phyloP scores from a whole-genome alignment of 371 early-diverging fungal genomes.

The Capniomyces stellatus region DNA sequence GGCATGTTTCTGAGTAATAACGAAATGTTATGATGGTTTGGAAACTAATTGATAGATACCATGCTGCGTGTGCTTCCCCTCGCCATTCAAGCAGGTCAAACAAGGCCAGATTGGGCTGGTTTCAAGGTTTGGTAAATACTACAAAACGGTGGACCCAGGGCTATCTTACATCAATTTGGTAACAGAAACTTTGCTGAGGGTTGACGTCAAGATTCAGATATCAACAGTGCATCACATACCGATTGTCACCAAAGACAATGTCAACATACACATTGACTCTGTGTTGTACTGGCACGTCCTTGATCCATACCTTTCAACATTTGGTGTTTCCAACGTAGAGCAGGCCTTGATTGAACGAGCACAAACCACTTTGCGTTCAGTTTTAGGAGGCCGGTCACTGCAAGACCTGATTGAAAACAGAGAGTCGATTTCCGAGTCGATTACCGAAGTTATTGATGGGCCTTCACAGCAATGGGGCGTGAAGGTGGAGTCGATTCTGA shows the following conservation, averaged over 20 bases:
- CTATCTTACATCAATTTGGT: slow-evolving; percentile 55
- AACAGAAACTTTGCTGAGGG: slow-evolving; percentile 41
- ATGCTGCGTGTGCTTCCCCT: slow-evolving; percentile 47
- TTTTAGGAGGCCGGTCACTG: slow-evolving; percentile 39
- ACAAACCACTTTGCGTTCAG: slow-evolving; percentile 53
- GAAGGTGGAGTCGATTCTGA: slow-evolving; percentile 54
- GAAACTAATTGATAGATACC: slow-evolving; percentile 21
- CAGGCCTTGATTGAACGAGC: slow-evolving; percentile 59
- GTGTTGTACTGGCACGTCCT: slow-evolving; percentile 70
- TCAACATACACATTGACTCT: slow-evolving; percentile 56
- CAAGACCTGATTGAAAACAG: slow-evolving; percentile 76
- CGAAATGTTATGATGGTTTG: too few species aligned
- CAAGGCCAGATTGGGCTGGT: slow-evolving; percentile 53
- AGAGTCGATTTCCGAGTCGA: slow-evolving; percentile 64
- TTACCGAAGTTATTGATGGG: slow-evolving; percentile 49
- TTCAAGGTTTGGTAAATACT: slow-evolving; percentile 62
- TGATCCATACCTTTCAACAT: slow-evolving; percentile 65
- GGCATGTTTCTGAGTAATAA: neutral
- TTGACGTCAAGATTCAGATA: slow-evolving; percentile 64
- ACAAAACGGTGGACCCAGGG: slow-evolving; percentile 80
- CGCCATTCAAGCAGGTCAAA: slow-evolving; percentile 49
- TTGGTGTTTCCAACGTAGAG: slow-evolving; percentile 50
- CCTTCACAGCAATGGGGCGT: slow-evolving; percentile 66
- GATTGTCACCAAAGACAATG: slow-evolving; percentile 83
- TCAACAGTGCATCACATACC: slow-evolving; percentile 49